Conservation (phyloP, 1,284 basidiomycete genomes). For the Tylopilus orsonianus region DNA sequence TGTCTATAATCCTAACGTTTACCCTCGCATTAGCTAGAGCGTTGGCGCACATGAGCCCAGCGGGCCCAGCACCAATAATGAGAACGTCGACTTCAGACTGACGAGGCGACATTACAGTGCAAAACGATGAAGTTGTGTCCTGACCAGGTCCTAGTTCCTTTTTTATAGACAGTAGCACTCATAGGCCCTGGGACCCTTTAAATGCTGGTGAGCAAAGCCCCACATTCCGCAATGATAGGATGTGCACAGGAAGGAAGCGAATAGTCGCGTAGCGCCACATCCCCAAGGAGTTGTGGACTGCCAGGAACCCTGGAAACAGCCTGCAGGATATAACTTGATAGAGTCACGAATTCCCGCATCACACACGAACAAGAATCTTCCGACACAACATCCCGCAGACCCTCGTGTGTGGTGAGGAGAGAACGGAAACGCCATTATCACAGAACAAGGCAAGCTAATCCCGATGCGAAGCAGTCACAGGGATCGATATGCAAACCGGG, state of each 20-base stretch:
- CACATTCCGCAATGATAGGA: background rate
- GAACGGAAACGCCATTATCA: background rate
- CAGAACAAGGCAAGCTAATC: too few relatives aligned
- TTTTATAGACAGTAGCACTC: slow-evolving; percentile 1
- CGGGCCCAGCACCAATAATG: slow-evolving; percentile 53
- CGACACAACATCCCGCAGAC: background rate
- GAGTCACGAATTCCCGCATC: slow-evolving; percentile 4
- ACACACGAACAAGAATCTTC: background rate
- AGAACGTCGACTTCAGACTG: slow-evolving; percentile 51
- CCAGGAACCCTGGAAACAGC: background rate
- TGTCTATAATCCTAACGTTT: slow-evolving; percentile 28
- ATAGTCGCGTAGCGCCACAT: background rate
- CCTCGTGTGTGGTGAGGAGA: background rate
- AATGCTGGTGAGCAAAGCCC: background rate
- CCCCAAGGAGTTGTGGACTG: background rate
- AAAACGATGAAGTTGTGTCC: background rate
- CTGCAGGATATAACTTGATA: slow-evolving; percentile 1
- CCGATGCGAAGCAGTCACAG: background rate
- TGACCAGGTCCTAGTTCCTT: background rate
- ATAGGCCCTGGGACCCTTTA: background rate
- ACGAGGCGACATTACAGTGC: slow-evolving; percentile 8
- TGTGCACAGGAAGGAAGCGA: background rate
- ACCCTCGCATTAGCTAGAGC: slow-evolving; percentile 26
- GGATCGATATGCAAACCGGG: background rate
- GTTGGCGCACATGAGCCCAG: slow-evolving; percentile 38